phyloP scores from a whole-genome alignment of 2,329 filamentous ascomycete species.

The Trichoderma aggressivum region DNA sequence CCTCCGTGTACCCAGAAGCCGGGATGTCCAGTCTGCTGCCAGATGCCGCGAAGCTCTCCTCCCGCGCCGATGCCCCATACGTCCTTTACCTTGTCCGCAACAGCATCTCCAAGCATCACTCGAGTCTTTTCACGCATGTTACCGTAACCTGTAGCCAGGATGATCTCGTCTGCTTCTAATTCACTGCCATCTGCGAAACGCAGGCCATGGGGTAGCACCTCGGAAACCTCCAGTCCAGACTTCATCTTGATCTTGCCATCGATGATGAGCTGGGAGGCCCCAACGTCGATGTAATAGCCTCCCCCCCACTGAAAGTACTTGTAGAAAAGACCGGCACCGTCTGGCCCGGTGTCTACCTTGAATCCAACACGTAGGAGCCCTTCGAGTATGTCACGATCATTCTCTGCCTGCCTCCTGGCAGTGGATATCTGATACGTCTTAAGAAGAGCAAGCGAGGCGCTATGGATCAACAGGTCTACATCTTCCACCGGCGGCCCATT shows the following conservation, averaged over 20 bases:
- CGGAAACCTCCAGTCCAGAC: conserved; percentile 53
- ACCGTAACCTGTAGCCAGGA: conserved; percentile 63
- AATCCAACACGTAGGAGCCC: conserved; percentile 57
- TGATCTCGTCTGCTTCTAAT: conserved; percentile 59
- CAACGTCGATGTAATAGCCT: conserved; percentile 69
- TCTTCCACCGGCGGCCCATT: conserved; percentile 60
- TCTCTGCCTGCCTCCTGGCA: conserved; percentile 32
- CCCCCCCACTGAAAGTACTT: conserved; percentile 66
- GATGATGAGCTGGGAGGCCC: conserved; percentile 57
- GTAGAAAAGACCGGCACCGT: conserved; percentile 54
- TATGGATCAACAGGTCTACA: conserved; percentile 59
- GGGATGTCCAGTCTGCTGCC: conserved; percentile 58
- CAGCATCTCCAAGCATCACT: conserved; percentile 58
- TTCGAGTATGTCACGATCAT: conserved; percentile 38
- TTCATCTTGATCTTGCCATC: conserved; percentile 63
- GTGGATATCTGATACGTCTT: conserved; percentile 55
- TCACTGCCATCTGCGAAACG: conserved; percentile 52
- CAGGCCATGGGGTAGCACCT: conserved; percentile 45
- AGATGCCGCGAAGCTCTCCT: conserved; percentile 55
- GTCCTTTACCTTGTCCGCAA: conserved; percentile 56
- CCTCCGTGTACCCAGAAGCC: conserved; percentile 66
- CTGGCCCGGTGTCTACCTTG: conserved; percentile 55
- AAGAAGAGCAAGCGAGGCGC: conserved; percentile 55
- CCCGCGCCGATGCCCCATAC: conserved; percentile 61
- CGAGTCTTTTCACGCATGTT: conserved; percentile 64